A percentile compares a stretch with the other conserved stretches of the same genome.
Conservation (phyloP, 2,329 filamentous ascomycete species). For the Hypoxylon sp. region DNA sequence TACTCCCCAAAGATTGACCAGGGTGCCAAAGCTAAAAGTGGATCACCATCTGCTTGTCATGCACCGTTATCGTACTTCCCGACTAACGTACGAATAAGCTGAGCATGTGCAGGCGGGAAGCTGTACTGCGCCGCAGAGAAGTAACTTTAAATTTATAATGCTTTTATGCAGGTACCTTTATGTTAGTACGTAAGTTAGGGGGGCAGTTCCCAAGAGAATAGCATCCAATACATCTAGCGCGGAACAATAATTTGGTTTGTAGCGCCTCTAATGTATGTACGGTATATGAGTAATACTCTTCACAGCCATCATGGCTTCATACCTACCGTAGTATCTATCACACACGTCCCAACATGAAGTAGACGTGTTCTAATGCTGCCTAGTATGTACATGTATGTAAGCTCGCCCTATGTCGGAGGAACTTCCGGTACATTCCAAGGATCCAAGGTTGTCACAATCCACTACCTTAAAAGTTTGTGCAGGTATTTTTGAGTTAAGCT, state of each 20-base stretch:
- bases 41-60: slow-evolving; percentile 11
- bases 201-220: neutral
- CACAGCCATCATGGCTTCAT: neutral
- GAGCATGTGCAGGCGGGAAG: slow-evolving; percentile 1
- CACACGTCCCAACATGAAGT: neutral
- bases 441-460: slow-evolving; percentile 4
- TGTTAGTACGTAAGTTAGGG: neutral
- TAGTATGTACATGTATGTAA: neutral
- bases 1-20: neutral
- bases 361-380: neutral
- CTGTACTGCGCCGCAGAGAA: neutral
- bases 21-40: neutral
- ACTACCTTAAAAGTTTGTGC: slow-evolving; percentile 11
- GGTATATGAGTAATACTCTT: slow-evolving; percentile 2
- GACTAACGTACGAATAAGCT: slow-evolving; percentile 17
- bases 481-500: slow-evolving; percentile 35
- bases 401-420: slow-evolving; percentile 6
- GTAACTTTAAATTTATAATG: neutral
- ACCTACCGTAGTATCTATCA: neutral
- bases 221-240: neutral
- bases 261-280: neutral
- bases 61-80: slow-evolving; percentile 7
- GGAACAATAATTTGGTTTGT: neutral
- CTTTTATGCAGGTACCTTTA: neutral
- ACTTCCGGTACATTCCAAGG: neutral